These are phyloP conservation scores for Candida pseudofarinosa DNA, from an alignment of 805 yeast species.

Conservation along the genomic window DNA sequence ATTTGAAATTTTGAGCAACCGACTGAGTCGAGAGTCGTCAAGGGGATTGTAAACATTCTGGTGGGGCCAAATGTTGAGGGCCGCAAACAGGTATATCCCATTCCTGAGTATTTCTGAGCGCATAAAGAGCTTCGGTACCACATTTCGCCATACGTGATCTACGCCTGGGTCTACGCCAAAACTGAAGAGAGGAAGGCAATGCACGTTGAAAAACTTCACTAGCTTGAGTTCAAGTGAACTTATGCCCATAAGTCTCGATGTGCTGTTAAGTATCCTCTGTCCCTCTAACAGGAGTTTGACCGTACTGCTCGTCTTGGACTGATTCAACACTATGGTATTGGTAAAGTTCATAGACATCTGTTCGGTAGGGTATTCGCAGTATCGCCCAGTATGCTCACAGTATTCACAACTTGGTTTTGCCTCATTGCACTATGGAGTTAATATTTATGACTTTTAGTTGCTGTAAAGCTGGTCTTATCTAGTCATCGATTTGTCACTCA, in stretches of 20 bases:
- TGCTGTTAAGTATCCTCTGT: background rate
- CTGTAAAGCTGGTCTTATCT: background rate
- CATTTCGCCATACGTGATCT: constrained; percentile 20
- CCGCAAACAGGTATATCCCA: constrained; percentile 20
- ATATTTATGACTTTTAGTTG: constrained; percentile 5
- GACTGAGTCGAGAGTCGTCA: background rate
- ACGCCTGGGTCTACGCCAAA: constrained; percentile 17
- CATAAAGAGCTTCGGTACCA: constrained; percentile 23
- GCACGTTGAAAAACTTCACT: constrained; percentile 23
- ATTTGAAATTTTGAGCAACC: background rate
- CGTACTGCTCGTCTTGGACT: too few species aligned
- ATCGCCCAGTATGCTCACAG: constrained; percentile 18
- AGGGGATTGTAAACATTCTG: constrained; percentile 8
- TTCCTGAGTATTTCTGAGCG: constrained; percentile 23
- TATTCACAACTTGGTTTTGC: constrained; percentile 24
- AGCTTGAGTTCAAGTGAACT: constrained; percentile 21
- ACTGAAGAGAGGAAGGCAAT: constrained; percentile 24
- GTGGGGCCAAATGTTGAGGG: constrained; percentile 22
- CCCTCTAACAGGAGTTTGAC: background rate
- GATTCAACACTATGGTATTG: background rate
- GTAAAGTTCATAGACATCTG: background rate
- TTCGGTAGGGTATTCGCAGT: constrained; percentile 9
- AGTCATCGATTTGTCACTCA: constrained; percentile 3
- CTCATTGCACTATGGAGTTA: constrained; percentile 22
- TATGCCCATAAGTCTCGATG: constrained; percentile 7